Percentiles rank a stretch among this genome's conserved stretches.
phyloP scores from a whole-genome alignment of 805 yeast genomes.

The Saccharomyces cerevisiae region DNA sequence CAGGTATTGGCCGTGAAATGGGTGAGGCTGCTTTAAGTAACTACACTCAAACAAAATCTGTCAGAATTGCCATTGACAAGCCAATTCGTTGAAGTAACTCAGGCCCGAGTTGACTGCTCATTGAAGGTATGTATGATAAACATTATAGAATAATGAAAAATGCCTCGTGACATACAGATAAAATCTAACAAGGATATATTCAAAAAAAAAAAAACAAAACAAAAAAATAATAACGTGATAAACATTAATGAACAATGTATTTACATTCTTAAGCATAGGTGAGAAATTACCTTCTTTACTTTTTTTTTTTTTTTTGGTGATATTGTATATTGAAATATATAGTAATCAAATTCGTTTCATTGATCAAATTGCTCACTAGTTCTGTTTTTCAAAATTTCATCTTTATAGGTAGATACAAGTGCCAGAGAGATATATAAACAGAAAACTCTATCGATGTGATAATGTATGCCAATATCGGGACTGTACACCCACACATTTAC shows the following conservation, averaged over 20 bases:
- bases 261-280: slow-evolving; percentile 9
- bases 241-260: slow-evolving; percentile 16
- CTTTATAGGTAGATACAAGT: too few relatives aligned
- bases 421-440: too few relatives aligned
- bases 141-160: not conserved
- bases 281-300: not conserved
- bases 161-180: not conserved
- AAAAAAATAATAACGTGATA: slow-evolving; percentile 4
- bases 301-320: not conserved
- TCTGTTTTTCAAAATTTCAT: not conserved
- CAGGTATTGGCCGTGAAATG: slow-evolving; percentile 88
- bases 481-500: not conserved
- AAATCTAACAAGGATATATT: not conserved
- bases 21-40: slow-evolving; percentile 79
- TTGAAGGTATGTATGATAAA: not conserved
- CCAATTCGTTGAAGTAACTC: not conserved
- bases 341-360: not conserved
- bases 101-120: not conserved
- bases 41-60: slow-evolving; percentile 79
- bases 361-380: not conserved
- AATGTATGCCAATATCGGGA: too few relatives aligned
- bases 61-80: slow-evolving; percentile 28
- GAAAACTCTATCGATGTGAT: too few relatives aligned
- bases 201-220: not conserved
- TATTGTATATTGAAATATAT: not conserved